Conservation (phyloP, 176 grass and related monocot genomes). For the Zea mays region Zm-B73-REFERENCE-NAM-5.0 NC_050097.1:191293501-191294000, state of each 20-base stretch:
- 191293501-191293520: slow-evolving; percentile 9
- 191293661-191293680: slow-evolving; percentile 8
- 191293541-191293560: slow-evolving; percentile 47
- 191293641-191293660: neutral
- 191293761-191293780: neutral
- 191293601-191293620: neutral
- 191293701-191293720: neutral
- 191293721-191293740: neutral
- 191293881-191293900: slow-evolving; percentile 6
- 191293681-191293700: slow-evolving; percentile 17
- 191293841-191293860: neutral
- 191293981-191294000: neutral
- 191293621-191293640: neutral
- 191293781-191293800: neutral
- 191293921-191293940: neutral
- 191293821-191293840: neutral
- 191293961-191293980: neutral
- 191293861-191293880: neutral
- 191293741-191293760: neutral
- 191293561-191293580: slow-evolving; percentile 39
- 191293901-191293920: neutral
- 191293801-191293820: too few species aligned
- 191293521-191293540: slow-evolving; percentile 32
- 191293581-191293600: slow-evolving; percentile 26
- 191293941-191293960: neutral